Conservation (phyloP, 2,329 filamentous ascomycete genomes). For the Plenodomus lindquistii region DNA sequence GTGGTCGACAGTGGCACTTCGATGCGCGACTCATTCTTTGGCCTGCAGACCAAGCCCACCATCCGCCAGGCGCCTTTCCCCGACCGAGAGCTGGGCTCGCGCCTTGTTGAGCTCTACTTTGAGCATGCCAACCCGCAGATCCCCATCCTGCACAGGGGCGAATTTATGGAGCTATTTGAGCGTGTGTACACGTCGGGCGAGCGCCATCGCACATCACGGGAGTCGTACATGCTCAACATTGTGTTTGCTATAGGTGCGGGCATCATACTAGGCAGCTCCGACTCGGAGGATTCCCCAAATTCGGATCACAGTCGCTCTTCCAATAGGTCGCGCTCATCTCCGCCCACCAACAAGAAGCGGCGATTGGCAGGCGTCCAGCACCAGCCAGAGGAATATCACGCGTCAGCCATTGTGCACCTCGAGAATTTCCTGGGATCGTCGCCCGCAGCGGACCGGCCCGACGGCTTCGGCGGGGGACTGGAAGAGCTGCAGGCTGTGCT, state of each 20-base stretch:
- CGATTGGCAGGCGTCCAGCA: constrained; percentile 59
- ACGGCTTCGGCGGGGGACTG: constrained; percentile 79
- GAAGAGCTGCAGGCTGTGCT: constrained; percentile 94
- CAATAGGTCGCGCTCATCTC: constrained; percentile 32
- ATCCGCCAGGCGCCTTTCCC: constrained; percentile 87
- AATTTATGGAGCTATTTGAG: constrained; percentile 89
- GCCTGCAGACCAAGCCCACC: constrained; percentile 86
- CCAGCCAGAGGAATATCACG: constrained; percentile 94
- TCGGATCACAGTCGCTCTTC: constrained; percentile 36
- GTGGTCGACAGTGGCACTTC: constrained; percentile 67
- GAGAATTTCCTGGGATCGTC: constrained; percentile 79
- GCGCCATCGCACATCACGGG: constrained; percentile 70
- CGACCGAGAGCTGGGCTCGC: constrained; percentile 70
- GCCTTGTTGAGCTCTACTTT: constrained; percentile 83
- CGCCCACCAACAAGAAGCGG: constrained; percentile 44
- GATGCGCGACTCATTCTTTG: constrained; percentile 96
- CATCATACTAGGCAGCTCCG: constrained; percentile 72
- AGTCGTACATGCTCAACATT: constrained; percentile 95
- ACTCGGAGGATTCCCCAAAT: constrained; percentile 37
- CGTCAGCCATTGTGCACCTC: constrained; percentile 88
- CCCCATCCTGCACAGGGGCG: constrained; percentile 83
- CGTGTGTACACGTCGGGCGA: constrained; percentile 73
- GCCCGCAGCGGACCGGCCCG: constrained; percentile 57
- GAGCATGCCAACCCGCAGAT: constrained; percentile 97
- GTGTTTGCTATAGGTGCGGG: constrained; percentile 95